These are phyloP conservation scores for Xylaria sp. DNA, from an alignment of 2,329 filamentous ascomycete genomes.

Conservation along the genomic window DNA sequence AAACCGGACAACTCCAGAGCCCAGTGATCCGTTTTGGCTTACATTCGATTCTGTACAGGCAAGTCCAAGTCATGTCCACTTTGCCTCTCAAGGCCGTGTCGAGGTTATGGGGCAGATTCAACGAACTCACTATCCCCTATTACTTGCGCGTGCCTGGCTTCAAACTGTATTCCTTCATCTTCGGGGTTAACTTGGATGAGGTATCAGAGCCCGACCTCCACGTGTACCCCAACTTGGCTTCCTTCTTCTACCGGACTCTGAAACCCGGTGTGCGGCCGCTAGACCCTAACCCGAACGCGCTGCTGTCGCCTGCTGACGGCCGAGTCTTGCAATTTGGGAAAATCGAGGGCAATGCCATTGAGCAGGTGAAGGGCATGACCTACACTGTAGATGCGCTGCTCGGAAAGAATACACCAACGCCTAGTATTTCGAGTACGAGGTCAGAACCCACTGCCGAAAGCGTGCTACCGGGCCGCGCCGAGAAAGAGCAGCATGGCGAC, in stretches of 20 bases:
- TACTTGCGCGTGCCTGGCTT: constrained; percentile 90
- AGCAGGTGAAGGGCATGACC: constrained; percentile 98
- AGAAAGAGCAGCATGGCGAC: constrained; percentile 56
- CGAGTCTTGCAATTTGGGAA: constrained; percentile 90
- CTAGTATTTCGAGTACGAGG: constrained; percentile 62
- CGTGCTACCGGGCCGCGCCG: constrained; percentile 42
- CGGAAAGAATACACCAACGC: constrained; percentile 70
- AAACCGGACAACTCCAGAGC: constrained; percentile 31
- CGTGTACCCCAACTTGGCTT: constrained; percentile 89
- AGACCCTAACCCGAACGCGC: constrained; percentile 80
- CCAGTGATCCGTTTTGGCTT: constrained; percentile 13
- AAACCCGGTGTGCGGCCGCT: constrained; percentile 90
- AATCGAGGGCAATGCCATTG: constrained; percentile 93
- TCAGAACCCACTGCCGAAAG: constrained; percentile 44
- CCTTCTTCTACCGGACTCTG: constrained; percentile 96
- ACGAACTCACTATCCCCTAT: constrained; percentile 88
- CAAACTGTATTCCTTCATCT: constrained; percentile 88
- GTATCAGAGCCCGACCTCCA: constrained; percentile 89
- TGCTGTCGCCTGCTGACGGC: constrained; percentile 91
- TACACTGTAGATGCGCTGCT: constrained; percentile 95
- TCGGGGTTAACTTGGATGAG: constrained; percentile 91
- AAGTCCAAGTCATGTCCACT: constrained; percentile 93
- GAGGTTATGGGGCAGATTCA: constrained; percentile 89
- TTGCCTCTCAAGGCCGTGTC: constrained; percentile 91
- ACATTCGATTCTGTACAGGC: constrained; percentile 59